Percentiles rank a stretch among this genome's conserved stretches.
These are phyloP conservation scores for Pseudogymnoascus sp. DNA, from an alignment of 2,329 filamentous ascomycete species.

Conservation along the genomic window DNA sequence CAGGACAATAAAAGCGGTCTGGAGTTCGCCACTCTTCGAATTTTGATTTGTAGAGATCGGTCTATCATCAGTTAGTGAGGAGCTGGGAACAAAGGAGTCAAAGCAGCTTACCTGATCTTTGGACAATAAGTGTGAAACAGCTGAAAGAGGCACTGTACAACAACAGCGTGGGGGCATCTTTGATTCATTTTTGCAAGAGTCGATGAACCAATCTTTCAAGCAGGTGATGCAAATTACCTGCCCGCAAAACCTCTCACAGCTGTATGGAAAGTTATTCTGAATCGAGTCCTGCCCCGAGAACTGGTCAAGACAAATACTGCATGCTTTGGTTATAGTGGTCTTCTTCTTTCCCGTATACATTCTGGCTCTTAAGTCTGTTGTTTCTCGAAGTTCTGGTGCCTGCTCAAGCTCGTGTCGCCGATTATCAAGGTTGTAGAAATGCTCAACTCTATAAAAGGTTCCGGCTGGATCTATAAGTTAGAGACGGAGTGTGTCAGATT, in stretches of 20 bases:
- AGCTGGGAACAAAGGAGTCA: background rate
- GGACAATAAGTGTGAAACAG: slow-evolving; percentile 30
- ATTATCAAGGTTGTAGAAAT: background rate
- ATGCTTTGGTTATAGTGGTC: background rate
- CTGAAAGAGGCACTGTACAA: slow-evolving; percentile 35
- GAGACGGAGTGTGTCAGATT: background rate
- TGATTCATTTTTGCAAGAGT: slow-evolving; percentile 32
- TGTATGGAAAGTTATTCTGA: background rate
- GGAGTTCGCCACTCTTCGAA: slow-evolving; percentile 41
- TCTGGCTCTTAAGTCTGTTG: background rate
- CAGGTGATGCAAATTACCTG: slow-evolving; percentile 27
- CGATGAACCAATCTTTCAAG: slow-evolving; percentile 34
- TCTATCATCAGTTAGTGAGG: background rate
- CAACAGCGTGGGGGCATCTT: slow-evolving; percentile 43
- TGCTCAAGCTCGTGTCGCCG: background rate
- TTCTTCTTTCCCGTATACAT: background rate
- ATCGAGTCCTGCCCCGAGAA: background rate
- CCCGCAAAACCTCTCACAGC: background rate
- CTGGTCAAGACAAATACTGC: background rate
- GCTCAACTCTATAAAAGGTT: background rate
- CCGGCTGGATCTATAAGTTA: background rate
- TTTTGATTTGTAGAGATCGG: slow-evolving; percentile 33
- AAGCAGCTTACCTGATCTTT: slow-evolving; percentile 24
- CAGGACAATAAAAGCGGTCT: slow-evolving; percentile 42
- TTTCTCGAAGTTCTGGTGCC: background rate